Evolutionary conservation across 441 rosid genomes (phyloP).

Genomic region (Erodium trifolium): DNA sequence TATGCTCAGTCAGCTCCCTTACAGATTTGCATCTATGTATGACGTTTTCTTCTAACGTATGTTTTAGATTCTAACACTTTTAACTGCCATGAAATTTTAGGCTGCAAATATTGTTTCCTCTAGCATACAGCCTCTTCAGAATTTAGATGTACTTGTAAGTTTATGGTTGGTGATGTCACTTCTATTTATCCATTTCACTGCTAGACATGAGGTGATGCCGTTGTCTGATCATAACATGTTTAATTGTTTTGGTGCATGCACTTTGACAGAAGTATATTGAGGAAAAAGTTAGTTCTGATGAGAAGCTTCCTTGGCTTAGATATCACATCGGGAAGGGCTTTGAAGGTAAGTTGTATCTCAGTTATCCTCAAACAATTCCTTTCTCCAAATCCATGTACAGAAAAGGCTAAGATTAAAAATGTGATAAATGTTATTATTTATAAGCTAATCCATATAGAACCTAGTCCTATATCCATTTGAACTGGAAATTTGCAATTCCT

Average conservation of each 20-base stretch:
- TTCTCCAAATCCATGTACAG: too few species aligned
- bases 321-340: constrained; percentile 58
- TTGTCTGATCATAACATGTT: neutral
- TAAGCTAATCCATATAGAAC: neutral
- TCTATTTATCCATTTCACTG: constrained; percentile 8
- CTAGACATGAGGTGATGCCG: neutral
- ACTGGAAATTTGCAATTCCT: neutral
- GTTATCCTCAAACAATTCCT: neutral
- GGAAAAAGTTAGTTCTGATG: constrained; percentile 42
- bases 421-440: too few species aligned
- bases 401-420: too few species aligned
- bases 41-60: neutral
- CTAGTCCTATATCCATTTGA: neutral
- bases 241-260: neutral
- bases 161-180: constrained; percentile 6
- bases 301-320: constrained; percentile 42
- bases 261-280: constrained; percentile 39
- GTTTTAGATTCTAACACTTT: neutral
- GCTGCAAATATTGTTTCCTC: constrained; percentile 61
- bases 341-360: constrained; percentile 33
- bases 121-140: constrained; percentile 75
- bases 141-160: constrained; percentile 45
- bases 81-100: constrained; percentile 24
- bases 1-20: neutral
- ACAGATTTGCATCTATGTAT: neutral